Conservation (phyloP, 352 stramenopile species). For the Phytopythium delawarense region DNA sequence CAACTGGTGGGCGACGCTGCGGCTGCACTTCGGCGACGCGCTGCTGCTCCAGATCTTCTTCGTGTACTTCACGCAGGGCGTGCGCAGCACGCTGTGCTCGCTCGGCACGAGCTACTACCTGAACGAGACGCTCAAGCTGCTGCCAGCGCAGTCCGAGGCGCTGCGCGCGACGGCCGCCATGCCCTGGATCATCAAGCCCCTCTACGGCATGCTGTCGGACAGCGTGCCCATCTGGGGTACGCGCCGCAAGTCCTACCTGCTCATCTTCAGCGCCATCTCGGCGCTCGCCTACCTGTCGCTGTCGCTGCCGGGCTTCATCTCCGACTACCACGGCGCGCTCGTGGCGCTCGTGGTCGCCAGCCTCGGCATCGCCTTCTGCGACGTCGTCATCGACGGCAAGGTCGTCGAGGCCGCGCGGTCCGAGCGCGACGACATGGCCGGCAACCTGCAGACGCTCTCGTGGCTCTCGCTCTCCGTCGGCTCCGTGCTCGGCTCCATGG, state of each 20-base stretch:
- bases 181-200: slow-evolving; percentile 78
- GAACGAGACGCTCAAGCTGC: slow-evolving; percentile 68
- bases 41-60: slow-evolving; percentile 81
- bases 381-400: slow-evolving; percentile 79
- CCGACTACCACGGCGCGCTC: slow-evolving; percentile 44
- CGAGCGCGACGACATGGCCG: slow-evolving; percentile 67
- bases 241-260: slow-evolving; percentile 72
- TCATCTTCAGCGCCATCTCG: slow-evolving; percentile 66
- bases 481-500: slow-evolving; percentile 64
- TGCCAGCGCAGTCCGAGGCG: slow-evolving; percentile 59
- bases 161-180: slow-evolving; percentile 63
- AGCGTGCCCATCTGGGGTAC: slow-evolving; percentile 70
- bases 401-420: slow-evolving; percentile 67
- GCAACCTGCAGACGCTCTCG: slow-evolving; percentile 75
- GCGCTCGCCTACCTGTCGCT: slow-evolving; percentile 56
- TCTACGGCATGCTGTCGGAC: slow-evolving; percentile 79
- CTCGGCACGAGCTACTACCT: slow-evolving; percentile 77
- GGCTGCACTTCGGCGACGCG: slow-evolving; percentile 58
- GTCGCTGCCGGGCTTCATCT: slow-evolving; percentile 52
- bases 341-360: slow-evolving; percentile 67
- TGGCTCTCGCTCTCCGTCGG: slow-evolving; percentile 72
- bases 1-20: slow-evolving; percentile 61
- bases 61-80: slow-evolving; percentile 79
- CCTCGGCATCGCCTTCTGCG: slow-evolving; percentile 74
- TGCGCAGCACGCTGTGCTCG: slow-evolving; percentile 72